These are phyloP conservation scores for Fistulinella staudtii DNA, from an alignment of 1,284 basidiomycete species.

Conservation along the genomic window DNA sequence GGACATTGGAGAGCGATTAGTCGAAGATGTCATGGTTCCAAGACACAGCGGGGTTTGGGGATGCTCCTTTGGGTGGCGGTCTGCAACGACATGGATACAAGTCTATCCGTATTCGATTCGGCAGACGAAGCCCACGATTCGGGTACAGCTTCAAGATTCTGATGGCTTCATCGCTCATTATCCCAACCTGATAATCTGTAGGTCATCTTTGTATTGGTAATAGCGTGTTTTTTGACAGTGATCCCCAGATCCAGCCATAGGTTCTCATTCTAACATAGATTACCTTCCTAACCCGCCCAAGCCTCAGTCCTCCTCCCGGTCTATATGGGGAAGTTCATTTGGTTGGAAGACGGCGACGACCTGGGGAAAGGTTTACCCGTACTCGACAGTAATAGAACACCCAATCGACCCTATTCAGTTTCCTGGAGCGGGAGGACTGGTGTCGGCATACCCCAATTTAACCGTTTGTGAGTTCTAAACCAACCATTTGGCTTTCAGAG, in stretches of 20 bases:
- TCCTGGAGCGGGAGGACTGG: constrained; percentile 10
- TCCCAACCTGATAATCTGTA: constrained; percentile 37
- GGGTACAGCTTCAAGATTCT: constrained; percentile 5
- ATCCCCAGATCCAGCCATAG: constrained; percentile 37
- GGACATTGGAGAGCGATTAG: constrained; percentile 32
- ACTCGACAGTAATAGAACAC: constrained; percentile 6
- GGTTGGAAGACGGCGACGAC: constrained; percentile 18
- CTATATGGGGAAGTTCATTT: constrained; percentile 18
- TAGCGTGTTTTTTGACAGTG: constrained; percentile 2
- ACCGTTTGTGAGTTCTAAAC: constrained; percentile 22
- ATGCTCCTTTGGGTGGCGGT: constrained; percentile 32
- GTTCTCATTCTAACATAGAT: constrained; percentile 41
- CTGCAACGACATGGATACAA: constrained; percentile 19
- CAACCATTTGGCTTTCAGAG: not conserved
- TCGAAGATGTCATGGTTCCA: constrained; percentile 38
- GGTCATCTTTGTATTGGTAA: constrained; percentile 11
- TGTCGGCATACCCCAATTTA: constrained; percentile 17
- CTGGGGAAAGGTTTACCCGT: constrained; percentile 20
- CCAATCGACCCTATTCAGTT: constrained; percentile 9
- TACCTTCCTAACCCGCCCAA: constrained; percentile 14
- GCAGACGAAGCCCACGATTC: constrained; percentile 2
- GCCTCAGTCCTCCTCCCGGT: not conserved
- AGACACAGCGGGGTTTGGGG: constrained; percentile 33
- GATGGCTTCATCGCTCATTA: constrained; percentile 21
- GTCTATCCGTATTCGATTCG: constrained; percentile 21